A percentile compares a stretch with the other conserved stretches of the same genome.
Evolutionary conservation across 768 basidiomycete genomes (phyloP).

Genomic region (Pleurotus salmoneostramineus): DNA sequence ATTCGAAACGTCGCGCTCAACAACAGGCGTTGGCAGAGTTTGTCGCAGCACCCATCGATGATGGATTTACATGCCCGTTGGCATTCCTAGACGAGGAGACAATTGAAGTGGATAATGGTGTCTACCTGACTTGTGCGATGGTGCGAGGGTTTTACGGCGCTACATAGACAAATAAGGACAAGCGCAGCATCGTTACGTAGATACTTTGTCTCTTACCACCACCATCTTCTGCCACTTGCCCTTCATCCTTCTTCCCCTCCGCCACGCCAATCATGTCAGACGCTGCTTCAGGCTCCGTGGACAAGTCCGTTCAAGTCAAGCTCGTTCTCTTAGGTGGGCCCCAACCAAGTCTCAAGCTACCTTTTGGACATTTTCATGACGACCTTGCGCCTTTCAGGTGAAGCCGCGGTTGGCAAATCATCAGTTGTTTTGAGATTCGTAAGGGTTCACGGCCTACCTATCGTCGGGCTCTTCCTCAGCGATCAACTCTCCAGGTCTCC

Average conservation of each 20-base stretch:
- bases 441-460: conserved; percentile 23
- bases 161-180: conserved; percentile 3
- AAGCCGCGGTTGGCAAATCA: conserved; percentile 98
- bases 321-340: conserved; percentile 87
- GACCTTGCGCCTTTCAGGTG: conserved; percentile 50
- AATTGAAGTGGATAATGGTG: conserved; percentile 36
- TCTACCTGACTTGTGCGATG: conserved; percentile 42
- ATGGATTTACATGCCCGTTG: conserved; percentile 30
- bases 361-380: background rate
- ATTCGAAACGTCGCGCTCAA: conserved; percentile 16
- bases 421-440: conserved; percentile 98
- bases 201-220: conserved; percentile 5
- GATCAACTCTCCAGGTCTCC: conserved; percentile 55
- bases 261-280: conserved; percentile 56
- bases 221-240: background rate
- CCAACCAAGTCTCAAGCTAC: background rate
- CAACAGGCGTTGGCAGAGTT: background rate
- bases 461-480: conserved; percentile 11
- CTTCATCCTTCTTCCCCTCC: conserved; percentile 10
- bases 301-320: conserved; percentile 97
- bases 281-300: conserved; percentile 65
- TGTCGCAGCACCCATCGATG: background rate
- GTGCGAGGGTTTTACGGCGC: conserved; percentile 32
- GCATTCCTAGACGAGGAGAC: conserved; percentile 24
- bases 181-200: conserved; percentile 5